phyloP scores from a whole-genome alignment of 768 basidiomycete genomes.

The Tricholoma bakamatsutake region DNA sequence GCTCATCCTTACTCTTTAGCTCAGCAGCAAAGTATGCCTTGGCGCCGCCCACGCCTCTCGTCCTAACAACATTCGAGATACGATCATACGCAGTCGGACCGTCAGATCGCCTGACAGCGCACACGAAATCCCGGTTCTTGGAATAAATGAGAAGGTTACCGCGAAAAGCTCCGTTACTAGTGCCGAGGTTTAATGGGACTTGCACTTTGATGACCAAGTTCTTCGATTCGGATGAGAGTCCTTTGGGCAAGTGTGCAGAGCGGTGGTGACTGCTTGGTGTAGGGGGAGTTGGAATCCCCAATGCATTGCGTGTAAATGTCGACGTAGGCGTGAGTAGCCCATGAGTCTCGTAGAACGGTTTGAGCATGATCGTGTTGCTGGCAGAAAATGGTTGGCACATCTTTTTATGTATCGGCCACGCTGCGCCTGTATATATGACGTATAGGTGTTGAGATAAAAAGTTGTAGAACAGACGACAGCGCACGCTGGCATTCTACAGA shows the following conservation, averaged over 20 bases:
- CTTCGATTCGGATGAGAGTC: conserved; percentile 23
- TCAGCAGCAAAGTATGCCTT: conserved; percentile 56
- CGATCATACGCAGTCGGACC: conserved; percentile 33
- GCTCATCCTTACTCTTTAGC: conserved; percentile 37
- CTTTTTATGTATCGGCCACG: conserved; percentile 46
- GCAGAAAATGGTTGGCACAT: conserved; percentile 40
- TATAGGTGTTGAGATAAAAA: not conserved
- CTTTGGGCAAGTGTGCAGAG: conserved; percentile 18
- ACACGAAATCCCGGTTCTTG: conserved; percentile 49
- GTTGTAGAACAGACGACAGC: conserved; percentile 11
- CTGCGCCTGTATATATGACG: conserved; percentile 25
- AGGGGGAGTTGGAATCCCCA: conserved; percentile 21
- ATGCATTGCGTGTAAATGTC: conserved; percentile 21
- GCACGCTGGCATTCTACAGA: conserved; percentile 49
- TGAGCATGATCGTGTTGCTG: conserved; percentile 39
- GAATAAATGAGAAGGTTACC: conserved; percentile 41
- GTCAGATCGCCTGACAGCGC: conserved; percentile 29
- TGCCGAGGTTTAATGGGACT: conserved; percentile 26
- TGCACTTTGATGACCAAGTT: conserved; percentile 51
- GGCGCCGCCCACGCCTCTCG: conserved; percentile 19
- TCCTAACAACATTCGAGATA: conserved; percentile 31
- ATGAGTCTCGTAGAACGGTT: conserved; percentile 31
- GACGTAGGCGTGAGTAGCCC: conserved; percentile 16
- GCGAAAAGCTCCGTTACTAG: conserved; percentile 1
- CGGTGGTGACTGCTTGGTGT: conserved; percentile 16